phyloP scores from a whole-genome alignment of 164 flowering plant genomes.

The Paratinospora sagittata region DNA sequence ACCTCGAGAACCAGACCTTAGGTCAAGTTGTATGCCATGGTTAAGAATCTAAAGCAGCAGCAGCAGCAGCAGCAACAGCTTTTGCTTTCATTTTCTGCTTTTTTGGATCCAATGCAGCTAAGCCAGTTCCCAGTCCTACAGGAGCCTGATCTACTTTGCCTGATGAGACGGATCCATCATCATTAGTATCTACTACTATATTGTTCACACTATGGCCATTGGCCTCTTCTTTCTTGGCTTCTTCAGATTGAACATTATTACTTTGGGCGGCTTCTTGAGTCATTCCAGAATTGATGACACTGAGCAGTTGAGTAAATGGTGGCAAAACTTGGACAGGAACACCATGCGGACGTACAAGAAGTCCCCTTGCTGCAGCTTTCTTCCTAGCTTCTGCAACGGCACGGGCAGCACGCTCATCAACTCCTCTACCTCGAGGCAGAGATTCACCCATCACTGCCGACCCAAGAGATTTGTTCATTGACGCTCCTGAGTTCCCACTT shows the following conservation, averaged over 20 bases:
- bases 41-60: constrained; percentile 24
- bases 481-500: constrained; percentile 33
- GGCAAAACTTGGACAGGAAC: constrained; percentile 67
- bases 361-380: constrained; percentile 88
- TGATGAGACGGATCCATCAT: constrained; percentile 20
- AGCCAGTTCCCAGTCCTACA: constrained; percentile 70
- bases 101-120: constrained; percentile 54
- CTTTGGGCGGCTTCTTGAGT: constrained; percentile 33
- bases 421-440: constrained; percentile 74
- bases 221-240: constrained; percentile 31
- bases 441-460: constrained; percentile 52
- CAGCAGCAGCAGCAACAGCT: constrained; percentile 21
- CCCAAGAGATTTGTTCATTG: constrained; percentile 46
- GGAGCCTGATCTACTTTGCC: constrained; percentile 46
- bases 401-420: constrained; percentile 87
- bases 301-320: constrained; percentile 58
- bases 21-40: neutral
- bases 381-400: constrained; percentile 80
- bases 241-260: constrained; percentile 23
- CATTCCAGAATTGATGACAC: constrained; percentile 54
- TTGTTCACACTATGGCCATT: constrained; percentile 25
- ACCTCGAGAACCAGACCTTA: constrained; percentile 1
- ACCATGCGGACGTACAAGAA: constrained; percentile 59
- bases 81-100: constrained; percentile 66
- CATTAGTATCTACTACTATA: constrained; percentile 14